Base-by-base conservation (phyloP, 495 filamentous ascomycete species). In the Friedmanniomyces endolithicus region DNA sequence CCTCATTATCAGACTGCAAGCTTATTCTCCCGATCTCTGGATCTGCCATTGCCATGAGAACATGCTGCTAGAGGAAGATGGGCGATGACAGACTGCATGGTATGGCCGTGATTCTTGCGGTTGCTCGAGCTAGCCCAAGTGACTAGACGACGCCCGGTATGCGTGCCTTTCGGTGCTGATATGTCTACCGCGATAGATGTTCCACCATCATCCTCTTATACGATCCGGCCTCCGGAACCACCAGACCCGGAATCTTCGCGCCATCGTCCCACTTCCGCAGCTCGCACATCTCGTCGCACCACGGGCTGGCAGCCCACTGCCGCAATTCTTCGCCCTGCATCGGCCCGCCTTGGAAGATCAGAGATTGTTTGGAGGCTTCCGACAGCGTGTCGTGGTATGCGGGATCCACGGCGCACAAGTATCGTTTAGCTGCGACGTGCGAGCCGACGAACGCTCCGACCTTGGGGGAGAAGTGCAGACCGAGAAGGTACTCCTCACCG, bases 371-470 rank as follows among this genome's bases (percentile, higher is more conserved):
- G 12, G 69, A 72, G 0, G 72, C 70, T 12, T 66, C 66, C 6
- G 67, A 70, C 1, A 73, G 59, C 11, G 63, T 64, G 24, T 66
- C 65, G 44, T 71, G 67, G 48, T 75, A 74, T 11, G 55, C 55
- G 11, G 52, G 27, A 50, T 75, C 61, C 1, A 70, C 61, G 0
- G 73, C 72, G 12, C 70, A 72, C 2, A 75, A 66, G 41, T 71
- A 74, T 63, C 72, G 57, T 57, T 73, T 76, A 0, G 73, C 72
- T 6, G 67, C 66, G 41, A 75, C 72, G 64, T 75, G 72, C 27
- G 69, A 68, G 6, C 65, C 68, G 0, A 75, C 72, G 7, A 76
- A 49, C 11, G 57, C 64, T 25, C 64, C 66, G 0, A 75, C 70
- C 35, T 61, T 67, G 12, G 67, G 62, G 14, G 68, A 65, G 53